Conservation (phyloP, 176 grass and related monocot genomes). For the Phoenix roebelenii region DNA sequence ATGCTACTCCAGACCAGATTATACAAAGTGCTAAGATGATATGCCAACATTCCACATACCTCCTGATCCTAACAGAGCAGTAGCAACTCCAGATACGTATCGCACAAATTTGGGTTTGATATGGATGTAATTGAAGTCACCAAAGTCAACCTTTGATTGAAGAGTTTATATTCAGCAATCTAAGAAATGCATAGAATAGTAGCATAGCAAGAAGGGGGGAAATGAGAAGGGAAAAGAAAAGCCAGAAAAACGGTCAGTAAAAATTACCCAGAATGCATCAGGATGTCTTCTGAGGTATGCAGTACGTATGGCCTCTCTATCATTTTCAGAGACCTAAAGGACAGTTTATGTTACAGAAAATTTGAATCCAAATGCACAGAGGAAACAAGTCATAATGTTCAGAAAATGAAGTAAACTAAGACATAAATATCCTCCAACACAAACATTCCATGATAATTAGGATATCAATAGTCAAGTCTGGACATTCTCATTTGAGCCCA, state of each 20-base stretch:
- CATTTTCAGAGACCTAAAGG: slow-evolving; percentile 47
- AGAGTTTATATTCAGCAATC: neutral
- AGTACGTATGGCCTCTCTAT: slow-evolving; percentile 47
- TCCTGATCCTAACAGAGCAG: slow-evolving; percentile 83
- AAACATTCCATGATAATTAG: too few species aligned
- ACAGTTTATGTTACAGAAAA: neutral
- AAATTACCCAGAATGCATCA: slow-evolving; percentile 82
- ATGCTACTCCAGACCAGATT: too few species aligned
- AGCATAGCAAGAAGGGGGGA: too few species aligned
- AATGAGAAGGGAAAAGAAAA: neutral
- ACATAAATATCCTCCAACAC: too few species aligned
- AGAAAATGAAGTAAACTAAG: too few species aligned
- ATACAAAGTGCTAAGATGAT: neutral
- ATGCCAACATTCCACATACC: slow-evolving; percentile 32
- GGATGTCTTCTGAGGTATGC: slow-evolving; percentile 78
- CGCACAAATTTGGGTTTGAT: slow-evolving; percentile 73
- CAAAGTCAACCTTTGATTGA: slow-evolving; percentile 84
- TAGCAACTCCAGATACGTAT: slow-evolving; percentile 84
- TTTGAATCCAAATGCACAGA: neutral
- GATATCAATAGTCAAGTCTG: too few species aligned
- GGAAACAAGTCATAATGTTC: too few species aligned
- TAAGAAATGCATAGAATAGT: too few species aligned
- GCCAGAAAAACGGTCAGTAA: neutral
- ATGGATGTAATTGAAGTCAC: slow-evolving; percentile 73
- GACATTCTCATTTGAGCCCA: too few species aligned